These are phyloP conservation scores for Boechera stricta DNA, from an alignment of 345 rosid species.

Conservation along the genomic window DNA sequence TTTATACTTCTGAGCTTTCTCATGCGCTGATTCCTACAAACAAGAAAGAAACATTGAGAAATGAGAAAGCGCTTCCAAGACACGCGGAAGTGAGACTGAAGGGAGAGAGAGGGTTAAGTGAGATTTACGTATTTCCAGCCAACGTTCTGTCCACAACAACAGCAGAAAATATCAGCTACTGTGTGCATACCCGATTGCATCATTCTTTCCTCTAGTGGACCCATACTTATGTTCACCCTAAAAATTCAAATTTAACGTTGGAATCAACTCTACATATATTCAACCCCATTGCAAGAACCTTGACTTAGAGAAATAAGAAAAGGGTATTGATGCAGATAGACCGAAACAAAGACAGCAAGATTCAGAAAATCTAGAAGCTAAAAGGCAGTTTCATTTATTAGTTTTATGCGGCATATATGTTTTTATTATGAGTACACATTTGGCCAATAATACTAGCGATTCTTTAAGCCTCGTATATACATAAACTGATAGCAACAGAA, in stretches of 20 bases:
- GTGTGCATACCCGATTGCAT: constrained; percentile 88
- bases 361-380: background rate
- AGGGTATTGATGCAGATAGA: background rate
- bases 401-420: background rate
- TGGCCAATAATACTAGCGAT: background rate
- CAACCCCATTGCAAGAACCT: constrained; percentile 8
- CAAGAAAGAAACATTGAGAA: background rate
- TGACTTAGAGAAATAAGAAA: background rate
- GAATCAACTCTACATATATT: constrained; percentile 13
- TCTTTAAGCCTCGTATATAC: background rate
- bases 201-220: constrained; percentile 72
- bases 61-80: background rate
- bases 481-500: background rate
- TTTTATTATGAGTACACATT: background rate
- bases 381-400: constrained; percentile 8
- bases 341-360: constrained; percentile 4
- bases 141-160: constrained; percentile 84
- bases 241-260: constrained; percentile 14
- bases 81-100: background rate
- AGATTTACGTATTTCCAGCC: constrained; percentile 93
- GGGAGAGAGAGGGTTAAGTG: constrained; percentile 17
- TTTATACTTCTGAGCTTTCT: constrained; percentile 75
- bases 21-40: constrained; percentile 73
- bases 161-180: constrained; percentile 84
- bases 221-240: constrained; percentile 76